Evolutionary conservation across 2,329 filamentous ascomycete species (phyloP).

Genomic region (Fusarium palustre): DNA sequence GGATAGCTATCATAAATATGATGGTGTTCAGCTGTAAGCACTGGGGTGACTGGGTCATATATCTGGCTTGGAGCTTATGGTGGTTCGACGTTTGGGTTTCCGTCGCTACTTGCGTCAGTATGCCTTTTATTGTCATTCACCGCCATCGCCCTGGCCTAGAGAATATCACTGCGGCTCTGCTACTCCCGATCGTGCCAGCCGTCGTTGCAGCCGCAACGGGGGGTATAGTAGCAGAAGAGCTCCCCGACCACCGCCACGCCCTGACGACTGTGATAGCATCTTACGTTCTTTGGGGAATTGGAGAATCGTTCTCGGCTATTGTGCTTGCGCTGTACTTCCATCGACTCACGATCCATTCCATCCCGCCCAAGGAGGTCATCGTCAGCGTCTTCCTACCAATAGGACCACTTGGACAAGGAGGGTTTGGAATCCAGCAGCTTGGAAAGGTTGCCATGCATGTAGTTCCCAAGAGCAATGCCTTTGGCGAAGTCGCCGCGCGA

Average conservation of each 20-base stretch:
- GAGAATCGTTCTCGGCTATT: constrained; percentile 67
- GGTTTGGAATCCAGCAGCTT: constrained; percentile 66
- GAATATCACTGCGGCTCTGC: constrained; percentile 72
- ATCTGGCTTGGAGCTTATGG: constrained; percentile 69
- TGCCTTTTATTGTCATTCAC: constrained; percentile 67
- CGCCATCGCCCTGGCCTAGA: constrained; percentile 60
- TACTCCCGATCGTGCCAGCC: constrained; percentile 74
- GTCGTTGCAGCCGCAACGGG: constrained; percentile 75
- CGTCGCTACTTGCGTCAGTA: constrained; percentile 64
- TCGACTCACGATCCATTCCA: constrained; percentile 72
- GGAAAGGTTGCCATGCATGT: constrained; percentile 60
- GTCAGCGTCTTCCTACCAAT: constrained; percentile 76
- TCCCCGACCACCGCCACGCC: constrained; percentile 66
- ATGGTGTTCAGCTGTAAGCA: constrained; percentile 69
- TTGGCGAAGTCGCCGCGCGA: constrained; percentile 57
- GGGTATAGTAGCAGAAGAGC: constrained; percentile 70
- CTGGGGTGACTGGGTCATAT: constrained; percentile 70
- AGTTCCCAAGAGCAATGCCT: constrained; percentile 55
- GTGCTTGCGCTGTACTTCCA: constrained; percentile 77
- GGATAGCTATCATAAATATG: constrained; percentile 70
- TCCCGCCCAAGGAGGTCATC: constrained; percentile 74
- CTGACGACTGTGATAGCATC: constrained; percentile 71
- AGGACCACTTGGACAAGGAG: constrained; percentile 74
- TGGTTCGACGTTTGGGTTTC: constrained; percentile 67
- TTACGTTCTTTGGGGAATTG: constrained; percentile 77